Percentiles rank a stretch among this genome's conserved stretches.
phyloP scores from a whole-genome alignment of 345 rosid genomes.

The Linum trigynum region DNA sequence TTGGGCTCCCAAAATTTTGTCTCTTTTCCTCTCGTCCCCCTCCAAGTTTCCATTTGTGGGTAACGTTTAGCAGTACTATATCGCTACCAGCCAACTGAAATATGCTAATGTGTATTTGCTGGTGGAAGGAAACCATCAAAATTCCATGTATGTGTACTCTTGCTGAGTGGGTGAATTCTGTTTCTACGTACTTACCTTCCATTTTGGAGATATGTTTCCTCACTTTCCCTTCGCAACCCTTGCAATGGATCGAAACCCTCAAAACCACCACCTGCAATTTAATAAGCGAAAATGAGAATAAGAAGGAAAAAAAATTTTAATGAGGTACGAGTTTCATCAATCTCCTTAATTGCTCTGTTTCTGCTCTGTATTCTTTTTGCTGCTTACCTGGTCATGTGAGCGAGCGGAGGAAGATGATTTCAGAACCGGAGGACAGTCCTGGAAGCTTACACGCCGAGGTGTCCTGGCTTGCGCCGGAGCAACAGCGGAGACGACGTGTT shows the following conservation, averaged over 20 bases:
- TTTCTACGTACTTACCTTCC: constrained; percentile 46
- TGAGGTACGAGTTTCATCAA: background rate
- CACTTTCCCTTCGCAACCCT: constrained; percentile 94
- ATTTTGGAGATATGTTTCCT: constrained; percentile 84
- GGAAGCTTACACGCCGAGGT: background rate
- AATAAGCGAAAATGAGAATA: background rate
- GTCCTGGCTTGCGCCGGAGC: constrained; percentile 17
- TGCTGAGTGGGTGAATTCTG: no score
- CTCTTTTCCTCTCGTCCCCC: background rate
- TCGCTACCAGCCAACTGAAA: background rate
- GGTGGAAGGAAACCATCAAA: no score
- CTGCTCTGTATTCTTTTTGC: background rate
- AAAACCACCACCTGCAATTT: constrained; percentile 64
- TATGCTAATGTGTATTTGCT: no score
- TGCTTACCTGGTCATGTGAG: constrained; percentile 47
- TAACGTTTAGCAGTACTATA: background rate
- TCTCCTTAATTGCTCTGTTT: background rate
- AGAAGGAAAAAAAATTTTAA: background rate
- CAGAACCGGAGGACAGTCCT: constrained; percentile 15
- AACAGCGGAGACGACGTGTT: background rate
- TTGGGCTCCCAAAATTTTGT: background rate
- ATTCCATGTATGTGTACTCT: no score
- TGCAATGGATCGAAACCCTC: constrained; percentile 87
- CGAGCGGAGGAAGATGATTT: constrained; percentile 33
- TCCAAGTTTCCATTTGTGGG: background rate